phyloP scores from a whole-genome alignment of 345 rosid genomes.

The Eucalyptus virginea region DNA sequence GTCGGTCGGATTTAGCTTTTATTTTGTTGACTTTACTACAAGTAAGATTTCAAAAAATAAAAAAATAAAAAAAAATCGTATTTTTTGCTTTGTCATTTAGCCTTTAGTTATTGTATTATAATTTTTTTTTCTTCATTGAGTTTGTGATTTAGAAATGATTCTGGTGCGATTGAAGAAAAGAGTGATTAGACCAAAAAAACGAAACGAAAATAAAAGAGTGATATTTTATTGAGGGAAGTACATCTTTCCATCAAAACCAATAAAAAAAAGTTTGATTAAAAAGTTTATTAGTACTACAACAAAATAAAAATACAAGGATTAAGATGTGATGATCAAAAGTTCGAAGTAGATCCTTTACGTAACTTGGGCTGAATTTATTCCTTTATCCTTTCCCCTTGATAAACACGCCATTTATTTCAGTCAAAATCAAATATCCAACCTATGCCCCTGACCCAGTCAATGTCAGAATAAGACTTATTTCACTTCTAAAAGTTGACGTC shows the following conservation, averaged over 20 bases:
- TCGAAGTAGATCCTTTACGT: background rate
- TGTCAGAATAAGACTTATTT: background rate
- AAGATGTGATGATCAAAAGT: background rate
- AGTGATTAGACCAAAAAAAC: too few species aligned
- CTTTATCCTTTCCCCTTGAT: background rate
- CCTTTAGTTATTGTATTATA: background rate
- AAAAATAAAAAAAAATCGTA: background rate
- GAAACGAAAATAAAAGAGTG: background rate
- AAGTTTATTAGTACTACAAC: background rate
- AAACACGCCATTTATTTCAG: background rate
- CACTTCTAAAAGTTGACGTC: background rate
- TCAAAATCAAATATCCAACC: background rate
- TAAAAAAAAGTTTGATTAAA: background rate
- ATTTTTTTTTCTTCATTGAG: background rate
- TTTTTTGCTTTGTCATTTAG: background rate
- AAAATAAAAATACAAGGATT: background rate
- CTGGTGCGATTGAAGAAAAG: background rate
- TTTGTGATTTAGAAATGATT: background rate
- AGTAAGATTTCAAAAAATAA: background rate
- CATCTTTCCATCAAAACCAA: background rate
- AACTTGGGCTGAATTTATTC: background rate
- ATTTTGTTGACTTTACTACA: background rate
- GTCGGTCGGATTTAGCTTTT: background rate
- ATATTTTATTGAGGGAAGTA: background rate
- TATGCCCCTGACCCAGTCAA: too few species aligned